These are phyloP conservation scores for Blastocystis sp. DNA, from an alignment of 352 stramenopile genomes.

Conservation along the genomic window DNA sequence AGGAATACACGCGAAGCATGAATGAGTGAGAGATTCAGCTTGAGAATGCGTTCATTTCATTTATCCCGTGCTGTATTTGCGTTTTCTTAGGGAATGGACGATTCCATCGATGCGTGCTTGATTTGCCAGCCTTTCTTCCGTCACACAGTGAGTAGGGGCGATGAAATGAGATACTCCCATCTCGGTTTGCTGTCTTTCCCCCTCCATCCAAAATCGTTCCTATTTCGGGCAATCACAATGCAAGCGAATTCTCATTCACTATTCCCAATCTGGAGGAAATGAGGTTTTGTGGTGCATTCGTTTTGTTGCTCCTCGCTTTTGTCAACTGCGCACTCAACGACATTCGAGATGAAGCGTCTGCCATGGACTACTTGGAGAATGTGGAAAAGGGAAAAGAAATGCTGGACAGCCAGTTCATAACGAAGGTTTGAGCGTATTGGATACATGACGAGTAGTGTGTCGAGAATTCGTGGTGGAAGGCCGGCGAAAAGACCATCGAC, in stretches of 20 bases:
- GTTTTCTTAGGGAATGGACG: no score
- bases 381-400: slow-evolving; percentile 51
- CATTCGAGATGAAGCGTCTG: background rate
- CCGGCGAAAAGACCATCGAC: slow-evolving; percentile 63
- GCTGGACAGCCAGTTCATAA: slow-evolving; percentile 13
- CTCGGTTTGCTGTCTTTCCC: no score
- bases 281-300: background rate
- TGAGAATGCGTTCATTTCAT: no score
- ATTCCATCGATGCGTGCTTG: no score
- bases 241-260: background rate
- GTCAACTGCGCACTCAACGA: background rate
- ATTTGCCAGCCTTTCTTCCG: no score
- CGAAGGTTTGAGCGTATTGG: background rate
- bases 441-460: slow-evolving; percentile 28
- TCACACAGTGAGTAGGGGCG: no score
- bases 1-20: no score
- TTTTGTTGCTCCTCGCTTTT: slow-evolving; percentile 2
- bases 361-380: slow-evolving; percentile 20
- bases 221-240: no score
- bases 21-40: no score
- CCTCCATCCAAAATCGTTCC: no score
- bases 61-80: no score
- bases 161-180: no score
- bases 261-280: background rate
- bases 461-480: slow-evolving; percentile 68